Percentiles rank a stretch among this genome's conserved stretches.
These are phyloP conservation scores for Dendrobium officinale DNA, from an alignment of 106 monocot species.

Conservation along the genomic window DNA sequence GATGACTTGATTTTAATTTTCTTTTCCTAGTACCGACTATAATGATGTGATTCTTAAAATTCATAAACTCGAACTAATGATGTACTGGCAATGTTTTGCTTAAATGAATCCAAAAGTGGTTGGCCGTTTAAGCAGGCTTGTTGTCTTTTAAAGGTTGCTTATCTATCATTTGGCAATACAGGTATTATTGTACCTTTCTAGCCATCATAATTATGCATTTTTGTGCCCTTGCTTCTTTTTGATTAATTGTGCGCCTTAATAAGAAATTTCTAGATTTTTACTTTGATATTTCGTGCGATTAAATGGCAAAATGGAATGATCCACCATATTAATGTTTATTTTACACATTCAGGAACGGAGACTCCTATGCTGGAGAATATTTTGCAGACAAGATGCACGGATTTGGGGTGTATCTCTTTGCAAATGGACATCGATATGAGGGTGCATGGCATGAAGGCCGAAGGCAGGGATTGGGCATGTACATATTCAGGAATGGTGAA, in stretches of 20 bases:
- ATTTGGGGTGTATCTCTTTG: slow-evolving; percentile 74
- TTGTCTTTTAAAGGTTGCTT: too few species aligned
- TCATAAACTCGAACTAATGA: too few species aligned
- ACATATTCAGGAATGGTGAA: slow-evolving; percentile 73
- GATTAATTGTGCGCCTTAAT: neutral
- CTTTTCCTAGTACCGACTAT: too few species aligned
- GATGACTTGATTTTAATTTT: too few species aligned
- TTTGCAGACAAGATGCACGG: slow-evolving; percentile 90
- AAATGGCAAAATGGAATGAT: neutral
- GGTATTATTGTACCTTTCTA: too few species aligned
- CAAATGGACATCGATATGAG: slow-evolving; percentile 76
- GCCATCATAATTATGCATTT: too few species aligned
- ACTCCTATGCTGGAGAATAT: slow-evolving; percentile 82
- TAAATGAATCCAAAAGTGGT: neutral
- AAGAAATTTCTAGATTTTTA: neutral
- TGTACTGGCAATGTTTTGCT: too few species aligned
- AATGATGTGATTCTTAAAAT: too few species aligned
- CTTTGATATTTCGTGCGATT: neutral
- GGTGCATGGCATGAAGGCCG: slow-evolving; percentile 90
- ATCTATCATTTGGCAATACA: too few species aligned
- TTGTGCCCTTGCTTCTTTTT: neutral
- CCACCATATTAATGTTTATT: neutral
- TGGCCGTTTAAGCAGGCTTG: neutral
- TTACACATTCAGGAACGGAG: slow-evolving; percentile 53
- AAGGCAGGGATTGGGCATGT: slow-evolving; percentile 70